Percentiles rank a stretch among this genome's conserved stretches.
Evolutionary conservation across 1,284 basidiomycete species (phyloP).

Genomic region (Ceratorhiza oryzae-sativae): DNA sequence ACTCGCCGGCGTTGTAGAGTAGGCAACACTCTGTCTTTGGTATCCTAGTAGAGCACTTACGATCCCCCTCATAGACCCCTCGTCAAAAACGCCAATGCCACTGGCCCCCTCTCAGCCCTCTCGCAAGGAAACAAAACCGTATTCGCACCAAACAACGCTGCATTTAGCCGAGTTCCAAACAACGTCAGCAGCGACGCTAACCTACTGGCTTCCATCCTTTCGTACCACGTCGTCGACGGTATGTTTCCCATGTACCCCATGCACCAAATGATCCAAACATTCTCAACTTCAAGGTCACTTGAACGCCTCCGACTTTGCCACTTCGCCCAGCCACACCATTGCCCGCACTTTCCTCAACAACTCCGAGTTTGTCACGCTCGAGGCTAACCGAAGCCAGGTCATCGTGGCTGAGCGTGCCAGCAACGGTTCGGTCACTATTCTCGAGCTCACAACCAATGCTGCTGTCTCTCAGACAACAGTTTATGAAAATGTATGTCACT

Average conservation of each 20-base stretch:
- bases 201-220: constrained; percentile 57
- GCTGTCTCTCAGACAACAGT: constrained; percentile 58
- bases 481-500: constrained; percentile 54
- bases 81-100: constrained; percentile 57
- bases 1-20: constrained; percentile 50
- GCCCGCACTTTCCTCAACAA: constrained; percentile 68
- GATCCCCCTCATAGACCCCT: constrained; percentile 57
- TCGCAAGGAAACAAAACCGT: constrained; percentile 51
- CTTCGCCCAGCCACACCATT: constrained; percentile 58
- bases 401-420: constrained; percentile 60
- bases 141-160: constrained; percentile 53
- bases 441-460: constrained; percentile 57
- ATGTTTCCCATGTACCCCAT: constrained; percentile 53
- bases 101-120: constrained; percentile 48
- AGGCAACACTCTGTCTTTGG: constrained; percentile 58
- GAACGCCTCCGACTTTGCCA: constrained; percentile 37
- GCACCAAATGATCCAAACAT: constrained; percentile 54
- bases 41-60: constrained; percentile 51
- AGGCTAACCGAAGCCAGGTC: constrained; percentile 66
- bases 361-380: constrained; percentile 58
- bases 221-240: constrained; percentile 70
- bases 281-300: constrained; percentile 35
- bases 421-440: constrained; percentile 56
- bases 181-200: constrained; percentile 53
- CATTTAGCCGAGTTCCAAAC: constrained; percentile 48